A percentile compares a stretch with the other conserved stretches of the same genome.
Conservation (phyloP, 345 rosid species). For the Melastoma malabathricum region DNA sequence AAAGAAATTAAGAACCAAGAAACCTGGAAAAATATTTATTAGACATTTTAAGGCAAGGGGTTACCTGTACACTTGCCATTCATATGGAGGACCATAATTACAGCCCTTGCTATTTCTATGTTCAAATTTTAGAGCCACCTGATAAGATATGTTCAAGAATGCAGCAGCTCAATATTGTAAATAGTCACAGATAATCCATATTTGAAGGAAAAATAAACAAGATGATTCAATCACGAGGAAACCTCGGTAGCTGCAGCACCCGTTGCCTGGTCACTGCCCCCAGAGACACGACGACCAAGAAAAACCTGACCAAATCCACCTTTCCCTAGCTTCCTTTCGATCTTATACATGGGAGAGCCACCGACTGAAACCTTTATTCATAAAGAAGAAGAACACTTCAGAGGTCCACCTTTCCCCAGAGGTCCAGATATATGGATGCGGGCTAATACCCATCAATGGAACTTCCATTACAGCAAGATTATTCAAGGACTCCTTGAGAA, state of each 20-base stretch:
- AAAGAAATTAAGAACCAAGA: constrained; percentile 1
- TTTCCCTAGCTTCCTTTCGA: constrained; percentile 83
- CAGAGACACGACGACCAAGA: constrained; percentile 74
- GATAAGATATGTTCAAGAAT: constrained; percentile 5
- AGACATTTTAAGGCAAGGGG: not conserved
- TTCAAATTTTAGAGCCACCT: constrained; percentile 98
- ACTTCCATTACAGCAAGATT: too few species aligned
- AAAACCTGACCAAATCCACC: constrained; percentile 99
- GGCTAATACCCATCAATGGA: too few species aligned
- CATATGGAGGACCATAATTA: constrained; percentile 92
- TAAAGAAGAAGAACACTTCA: not conserved
- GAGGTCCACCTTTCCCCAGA: too few species aligned
- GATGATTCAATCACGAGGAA: constrained; percentile 2
- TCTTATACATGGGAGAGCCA: constrained; percentile 74
- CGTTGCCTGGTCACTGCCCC: constrained; percentile 53
- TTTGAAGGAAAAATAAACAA: not conserved
- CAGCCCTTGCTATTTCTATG: constrained; percentile 96
- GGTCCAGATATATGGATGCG: too few species aligned
- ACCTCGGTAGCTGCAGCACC: constrained; percentile 86
- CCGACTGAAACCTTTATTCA: constrained; percentile 71
- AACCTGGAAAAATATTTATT: not conserved
- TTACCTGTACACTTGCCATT: constrained; percentile 95
- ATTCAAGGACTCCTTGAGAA: too few species aligned
- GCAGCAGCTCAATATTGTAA: not conserved
- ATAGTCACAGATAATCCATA: too few species aligned